These are phyloP conservation scores for Cyberlindnera mycetangii DNA, from an alignment of 805 yeast species.

Conservation along the genomic window DNA sequence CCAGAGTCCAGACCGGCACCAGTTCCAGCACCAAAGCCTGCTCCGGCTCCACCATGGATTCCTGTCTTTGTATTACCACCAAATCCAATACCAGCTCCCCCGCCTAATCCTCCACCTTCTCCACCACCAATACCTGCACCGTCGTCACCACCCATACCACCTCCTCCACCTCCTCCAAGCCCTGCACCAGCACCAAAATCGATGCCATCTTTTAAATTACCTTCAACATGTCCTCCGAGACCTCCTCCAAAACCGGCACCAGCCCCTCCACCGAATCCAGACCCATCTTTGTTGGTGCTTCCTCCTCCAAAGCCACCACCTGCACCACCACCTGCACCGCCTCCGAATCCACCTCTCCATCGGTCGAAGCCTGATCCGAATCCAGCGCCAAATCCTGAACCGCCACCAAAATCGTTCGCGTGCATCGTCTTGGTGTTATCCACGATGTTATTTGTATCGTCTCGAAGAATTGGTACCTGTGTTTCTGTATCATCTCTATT, in stretches of 20 bases:
- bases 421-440: neutral
- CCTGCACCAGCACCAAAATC: neutral
- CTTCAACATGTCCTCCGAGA: neutral
- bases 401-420: neutral
- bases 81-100: neutral
- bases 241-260: neutral
- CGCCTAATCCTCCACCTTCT: neutral
- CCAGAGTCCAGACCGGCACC: neutral
- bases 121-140: slow-evolving; percentile 1
- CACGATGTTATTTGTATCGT: neutral
- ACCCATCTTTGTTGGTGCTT: neutral
- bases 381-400: neutral
- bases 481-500: neutral
- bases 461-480: neutral
- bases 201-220: neutral
- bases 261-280: neutral
- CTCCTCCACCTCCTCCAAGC: slow-evolving; percentile 2
- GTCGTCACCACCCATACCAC: neutral
- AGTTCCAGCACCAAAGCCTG: neutral
- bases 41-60: neutral
- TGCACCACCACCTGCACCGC: neutral
- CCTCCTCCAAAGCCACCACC: slow-evolving; percentile 1
- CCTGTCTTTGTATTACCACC: slow-evolving; percentile 1
- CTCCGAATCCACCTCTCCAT: neutral
- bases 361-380: neutral